Conservation (phyloP, 2,329 filamentous ascomycete genomes). For the Colletotrichum chrysophilum region DNA sequence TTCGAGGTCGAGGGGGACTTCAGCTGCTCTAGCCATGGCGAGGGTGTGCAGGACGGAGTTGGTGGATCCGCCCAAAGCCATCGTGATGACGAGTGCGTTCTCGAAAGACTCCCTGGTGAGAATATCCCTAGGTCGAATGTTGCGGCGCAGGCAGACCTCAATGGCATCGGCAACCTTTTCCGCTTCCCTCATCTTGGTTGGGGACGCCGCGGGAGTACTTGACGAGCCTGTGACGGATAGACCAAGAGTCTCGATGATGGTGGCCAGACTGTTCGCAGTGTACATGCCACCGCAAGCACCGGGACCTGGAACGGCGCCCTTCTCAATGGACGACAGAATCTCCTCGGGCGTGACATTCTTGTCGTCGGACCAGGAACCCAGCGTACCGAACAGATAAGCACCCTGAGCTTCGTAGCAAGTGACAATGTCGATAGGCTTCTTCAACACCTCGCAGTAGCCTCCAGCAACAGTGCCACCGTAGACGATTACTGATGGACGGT, state of each 20-base stretch:
- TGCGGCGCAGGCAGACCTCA: conserved; percentile 77
- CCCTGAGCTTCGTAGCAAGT: conserved; percentile 89
- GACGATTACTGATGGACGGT: conserved; percentile 92
- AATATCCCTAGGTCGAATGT: conserved; percentile 82
- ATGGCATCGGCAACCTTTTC: conserved; percentile 81
- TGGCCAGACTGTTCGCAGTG: conserved; percentile 93
- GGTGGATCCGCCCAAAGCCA: conserved; percentile 87
- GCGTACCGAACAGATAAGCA: conserved; percentile 76
- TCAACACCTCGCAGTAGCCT: conserved; percentile 77
- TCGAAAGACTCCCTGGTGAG: conserved; percentile 83
- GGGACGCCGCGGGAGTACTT: conserved; percentile 79
- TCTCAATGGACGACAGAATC: conserved; percentile 58
- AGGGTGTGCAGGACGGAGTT: conserved; percentile 90
- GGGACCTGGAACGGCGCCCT: conserved; percentile 68
- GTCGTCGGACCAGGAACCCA: conserved; percentile 66
- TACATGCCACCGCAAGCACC: conserved; percentile 89
- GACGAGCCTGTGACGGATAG: conserved; percentile 83
- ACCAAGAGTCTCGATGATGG: conserved; percentile 88
- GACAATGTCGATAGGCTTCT: conserved; percentile 83
- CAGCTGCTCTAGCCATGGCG: conserved; percentile 87
- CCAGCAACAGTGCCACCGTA: conserved; percentile 92
- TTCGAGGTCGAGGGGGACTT: conserved; percentile 77
- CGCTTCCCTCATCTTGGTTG: conserved; percentile 87
- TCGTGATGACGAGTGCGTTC: conserved; percentile 88
- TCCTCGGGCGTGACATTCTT: conserved; percentile 82